phyloP scores from a whole-genome alignment of 768 basidiomycete genomes.

The Leccinellum luteum region DNA sequence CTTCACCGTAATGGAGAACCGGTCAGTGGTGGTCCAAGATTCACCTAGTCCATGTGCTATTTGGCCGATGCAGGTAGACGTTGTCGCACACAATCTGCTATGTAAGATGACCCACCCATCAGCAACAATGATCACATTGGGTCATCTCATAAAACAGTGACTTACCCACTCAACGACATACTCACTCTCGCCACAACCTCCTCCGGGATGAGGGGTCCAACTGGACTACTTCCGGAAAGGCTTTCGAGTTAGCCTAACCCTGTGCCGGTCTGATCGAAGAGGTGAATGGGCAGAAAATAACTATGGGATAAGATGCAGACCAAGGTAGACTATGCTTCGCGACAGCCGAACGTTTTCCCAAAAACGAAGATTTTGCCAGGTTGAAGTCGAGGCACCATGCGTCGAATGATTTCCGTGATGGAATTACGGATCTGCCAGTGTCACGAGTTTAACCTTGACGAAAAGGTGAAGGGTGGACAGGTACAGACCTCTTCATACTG shows the following conservation, averaged over 20 bases:
- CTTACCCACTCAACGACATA: conserved; percentile 40
- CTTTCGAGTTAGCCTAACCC: conserved; percentile 27
- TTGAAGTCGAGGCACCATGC: too few species aligned
- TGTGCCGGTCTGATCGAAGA: conserved; percentile 38
- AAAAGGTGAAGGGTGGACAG: too few species aligned
- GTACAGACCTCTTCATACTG: too few species aligned
- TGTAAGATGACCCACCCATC: conserved; percentile 34
- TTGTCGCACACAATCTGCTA: conserved; percentile 34
- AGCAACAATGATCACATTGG: neutral
- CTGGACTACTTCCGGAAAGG: conserved; percentile 36
- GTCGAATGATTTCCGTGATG: too few species aligned
- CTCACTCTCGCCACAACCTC: conserved; percentile 47
- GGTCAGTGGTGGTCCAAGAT: conserved; percentile 44
- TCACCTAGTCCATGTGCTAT: conserved; percentile 41
- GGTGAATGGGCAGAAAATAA: conserved; percentile 41
- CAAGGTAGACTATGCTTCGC: conserved; percentile 35
- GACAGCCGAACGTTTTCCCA: conserved; percentile 13
- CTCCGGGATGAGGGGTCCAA: conserved; percentile 35
- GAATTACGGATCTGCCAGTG: too few species aligned
- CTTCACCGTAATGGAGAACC: conserved; percentile 44
- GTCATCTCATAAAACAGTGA: neutral
- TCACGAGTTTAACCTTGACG: too few species aligned
- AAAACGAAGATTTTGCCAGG: too few species aligned
- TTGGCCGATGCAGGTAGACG: conserved; percentile 46
- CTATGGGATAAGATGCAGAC: conserved; percentile 27